phyloP scores from a whole-genome alignment of 768 basidiomycete species.

The Auriscalpium vulgare region DNA sequence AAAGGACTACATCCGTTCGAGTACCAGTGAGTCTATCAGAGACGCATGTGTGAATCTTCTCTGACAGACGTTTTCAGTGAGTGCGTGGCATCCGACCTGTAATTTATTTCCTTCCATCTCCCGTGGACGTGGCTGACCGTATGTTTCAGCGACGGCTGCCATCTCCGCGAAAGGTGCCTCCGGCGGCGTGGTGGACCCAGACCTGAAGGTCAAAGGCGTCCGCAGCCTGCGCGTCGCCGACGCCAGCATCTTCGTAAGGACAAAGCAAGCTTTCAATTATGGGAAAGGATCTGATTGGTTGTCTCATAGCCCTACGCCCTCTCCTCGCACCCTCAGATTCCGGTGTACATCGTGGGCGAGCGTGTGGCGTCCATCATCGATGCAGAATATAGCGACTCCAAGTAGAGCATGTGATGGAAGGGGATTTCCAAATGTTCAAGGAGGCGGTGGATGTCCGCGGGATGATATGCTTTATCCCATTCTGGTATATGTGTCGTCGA shows the following conservation, averaged over 20 bases:
- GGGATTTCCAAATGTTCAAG: too few species aligned
- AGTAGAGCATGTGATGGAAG: too few species aligned
- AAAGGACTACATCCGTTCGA: constrained; percentile 4
- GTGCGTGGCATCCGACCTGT: neutral
- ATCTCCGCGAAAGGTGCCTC: constrained; percentile 2
- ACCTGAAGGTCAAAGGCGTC: constrained; percentile 35
- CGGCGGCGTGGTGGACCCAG: constrained; percentile 34
- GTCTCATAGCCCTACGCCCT: neutral
- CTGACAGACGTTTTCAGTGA: constrained; percentile 20
- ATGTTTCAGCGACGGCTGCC: constrained; percentile 4
- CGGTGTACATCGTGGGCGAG: constrained; percentile 7
- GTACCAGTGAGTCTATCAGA: neutral
- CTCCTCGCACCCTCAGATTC: constrained; percentile 4
- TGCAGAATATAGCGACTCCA: neutral
- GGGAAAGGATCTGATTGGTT: neutral
- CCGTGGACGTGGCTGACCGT: neutral
- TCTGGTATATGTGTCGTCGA: too few species aligned
- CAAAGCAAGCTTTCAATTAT: neutral
- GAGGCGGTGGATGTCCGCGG: too few species aligned
- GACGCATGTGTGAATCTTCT: too few species aligned
- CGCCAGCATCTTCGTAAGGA: constrained; percentile 10
- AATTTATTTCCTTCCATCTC: neutral
- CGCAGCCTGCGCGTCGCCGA: constrained; percentile 31
- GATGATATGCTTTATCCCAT: too few species aligned
- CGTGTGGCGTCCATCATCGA: constrained; percentile 8